phyloP scores from a whole-genome alignment of 1,284 basidiomycete genomes.

The Rhodotorula sp. region DNA sequence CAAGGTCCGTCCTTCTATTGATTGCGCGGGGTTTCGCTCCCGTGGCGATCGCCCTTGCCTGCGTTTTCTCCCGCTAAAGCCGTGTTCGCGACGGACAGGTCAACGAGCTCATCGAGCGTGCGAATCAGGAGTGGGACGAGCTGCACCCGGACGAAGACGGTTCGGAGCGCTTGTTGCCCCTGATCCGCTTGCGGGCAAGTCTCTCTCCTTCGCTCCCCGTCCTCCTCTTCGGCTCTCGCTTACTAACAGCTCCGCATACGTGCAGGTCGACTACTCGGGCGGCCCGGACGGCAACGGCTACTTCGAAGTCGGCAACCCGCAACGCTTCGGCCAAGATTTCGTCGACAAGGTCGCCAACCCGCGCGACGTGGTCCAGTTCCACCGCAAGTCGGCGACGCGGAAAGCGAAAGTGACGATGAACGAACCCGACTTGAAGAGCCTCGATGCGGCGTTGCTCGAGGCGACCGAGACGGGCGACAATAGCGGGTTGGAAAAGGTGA shows the following conservation, averaged over 20 bases:
- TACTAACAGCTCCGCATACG: background rate
- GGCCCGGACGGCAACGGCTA: constrained; percentile 58
- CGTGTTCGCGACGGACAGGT: constrained; percentile 56
- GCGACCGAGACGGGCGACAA: constrained; percentile 15
- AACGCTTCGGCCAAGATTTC: constrained; percentile 96
- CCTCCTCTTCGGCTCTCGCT: background rate
- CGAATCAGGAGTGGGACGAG: constrained; percentile 74
- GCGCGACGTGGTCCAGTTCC: constrained; percentile 85
- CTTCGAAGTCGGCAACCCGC: constrained; percentile 87
- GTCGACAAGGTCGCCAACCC: constrained; percentile 89
- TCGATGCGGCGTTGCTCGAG: constrained; percentile 15
- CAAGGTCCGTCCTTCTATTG: constrained; percentile 56
- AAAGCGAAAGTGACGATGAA: constrained; percentile 46
- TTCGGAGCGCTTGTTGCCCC: constrained; percentile 69
- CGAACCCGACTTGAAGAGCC: constrained; percentile 30
- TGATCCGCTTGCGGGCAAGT: constrained; percentile 77
- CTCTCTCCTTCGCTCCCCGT: background rate
- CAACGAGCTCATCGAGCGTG: constrained; percentile 72
- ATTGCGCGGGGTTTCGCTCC: background rate
- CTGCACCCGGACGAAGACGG: constrained; percentile 61
- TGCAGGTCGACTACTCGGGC: constrained; percentile 74
- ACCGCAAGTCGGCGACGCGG: constrained; percentile 49
- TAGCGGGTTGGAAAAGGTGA: constrained; percentile 49
- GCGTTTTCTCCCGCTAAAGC: no score
- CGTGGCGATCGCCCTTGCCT: background rate